Base-by-base conservation (phyloP, 805 yeast genomes). In the Priceomyces fermenticarens region DNA sequence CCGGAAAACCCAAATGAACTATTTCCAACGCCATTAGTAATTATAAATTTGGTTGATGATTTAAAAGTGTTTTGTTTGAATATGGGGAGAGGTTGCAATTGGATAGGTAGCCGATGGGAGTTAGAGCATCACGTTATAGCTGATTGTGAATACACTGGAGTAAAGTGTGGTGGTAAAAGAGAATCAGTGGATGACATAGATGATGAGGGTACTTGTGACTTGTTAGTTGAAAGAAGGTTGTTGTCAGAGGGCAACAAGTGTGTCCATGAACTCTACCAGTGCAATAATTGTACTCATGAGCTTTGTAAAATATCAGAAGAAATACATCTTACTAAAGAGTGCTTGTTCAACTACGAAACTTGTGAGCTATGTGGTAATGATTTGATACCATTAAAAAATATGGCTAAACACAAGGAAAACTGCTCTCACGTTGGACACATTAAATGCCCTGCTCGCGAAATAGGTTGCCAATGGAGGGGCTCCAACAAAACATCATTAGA, bases 31-130 rank as follows among this genome's bases (percentile, higher is more conserved):
- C 86, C 88, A 0, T 70, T 79, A 15, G 60, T 83, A 6, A 62
- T 83, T 3, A 57, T 74, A n/a, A 79, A 80, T 48, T 69, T 83
- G 49, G 67, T 81, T 1, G 85, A 82, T 53, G 86, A 81, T 32
- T 64, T 82, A 35, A 60, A 66, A 35, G 86, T 83, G 2, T 57
- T 56, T 36, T 83, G 89, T 52, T 64, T 80, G 37, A 76, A 78
- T 48, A 37, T 47, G 5, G 60, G 53, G 30, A 54, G 82, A 35
- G 88, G 87, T 0, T 83, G 88, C 53, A 53, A 44, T 1, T 76
- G 81, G 78, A 50, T 47, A 4, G 85, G 83, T 3, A 67, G 76
- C 40, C 61, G 87, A 15, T 81, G 87, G 83, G 72, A 74, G 39
- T 51, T 81, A 5, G 71, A 72, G 38, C 68, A 60, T 33, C 88